Conservation (phyloP, 2,329 filamentous ascomycete genomes). For the Penicillium oxalicum region DNA sequence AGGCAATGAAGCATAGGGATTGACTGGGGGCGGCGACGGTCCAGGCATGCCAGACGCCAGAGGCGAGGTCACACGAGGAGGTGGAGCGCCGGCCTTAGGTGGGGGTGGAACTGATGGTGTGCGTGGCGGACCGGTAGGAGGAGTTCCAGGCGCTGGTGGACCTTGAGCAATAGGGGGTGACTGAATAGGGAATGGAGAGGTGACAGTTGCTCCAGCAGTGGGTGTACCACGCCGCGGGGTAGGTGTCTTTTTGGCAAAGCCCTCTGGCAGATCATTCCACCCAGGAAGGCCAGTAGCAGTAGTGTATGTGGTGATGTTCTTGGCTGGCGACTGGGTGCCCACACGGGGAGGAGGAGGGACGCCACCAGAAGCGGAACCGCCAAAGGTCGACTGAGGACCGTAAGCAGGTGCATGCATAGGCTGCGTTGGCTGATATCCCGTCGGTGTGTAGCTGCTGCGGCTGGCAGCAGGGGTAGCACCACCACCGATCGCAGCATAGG, state of each 20-base stretch:
- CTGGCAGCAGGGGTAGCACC: conserved; percentile 3
- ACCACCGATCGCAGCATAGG: conserved; percentile 29
- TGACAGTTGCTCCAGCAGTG: conserved; percentile 57
- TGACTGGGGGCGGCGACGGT: conserved; percentile 46
- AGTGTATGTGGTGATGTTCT: conserved; percentile 56
- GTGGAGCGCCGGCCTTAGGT: conserved; percentile 68
- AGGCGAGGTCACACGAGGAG: conserved; percentile 64
- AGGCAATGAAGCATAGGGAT: conserved; percentile 34
- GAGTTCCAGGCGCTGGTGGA: conserved; percentile 53
- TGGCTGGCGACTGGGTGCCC: conserved; percentile 57
- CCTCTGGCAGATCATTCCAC: conserved; percentile 94
- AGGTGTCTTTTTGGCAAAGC: conserved; percentile 61
- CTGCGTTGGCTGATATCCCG: conserved; percentile 54
- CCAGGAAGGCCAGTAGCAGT: conserved; percentile 66
- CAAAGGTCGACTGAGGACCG: conserved; percentile 41
- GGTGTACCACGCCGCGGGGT: conserved; percentile 70
- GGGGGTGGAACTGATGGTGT: conserved; percentile 73
- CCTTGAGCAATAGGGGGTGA: conserved; percentile 39
- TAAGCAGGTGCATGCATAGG: conserved; percentile 31
- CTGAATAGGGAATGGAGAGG: conserved; percentile 69
- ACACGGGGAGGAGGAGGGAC: conserved; percentile 59
- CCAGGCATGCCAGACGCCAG: conserved; percentile 58
- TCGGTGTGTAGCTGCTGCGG: conserved; percentile 33
- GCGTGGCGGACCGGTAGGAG: conserved; percentile 53
- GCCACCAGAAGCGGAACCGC: conserved; percentile 38